Evolutionary conservation across 2,329 filamentous ascomycete genomes (phyloP).

Genomic region (Phialophora verrucosa): DNA sequence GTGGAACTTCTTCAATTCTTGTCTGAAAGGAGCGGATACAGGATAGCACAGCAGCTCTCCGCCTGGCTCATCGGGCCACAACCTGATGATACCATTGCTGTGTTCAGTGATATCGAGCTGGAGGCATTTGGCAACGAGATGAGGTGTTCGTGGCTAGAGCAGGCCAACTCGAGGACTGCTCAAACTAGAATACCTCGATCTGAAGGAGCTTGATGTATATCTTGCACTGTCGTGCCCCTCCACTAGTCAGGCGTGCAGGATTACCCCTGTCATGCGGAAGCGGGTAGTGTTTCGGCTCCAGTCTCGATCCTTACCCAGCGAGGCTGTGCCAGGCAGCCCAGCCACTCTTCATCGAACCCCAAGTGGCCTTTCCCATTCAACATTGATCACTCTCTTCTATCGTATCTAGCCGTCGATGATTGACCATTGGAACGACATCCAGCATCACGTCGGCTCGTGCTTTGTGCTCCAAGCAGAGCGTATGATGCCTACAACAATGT

Average conservation of each 20-base stretch:
- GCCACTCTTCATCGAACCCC: not conserved
- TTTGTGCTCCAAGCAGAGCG: not conserved
- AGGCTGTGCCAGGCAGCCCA: slow-evolving; percentile 2
- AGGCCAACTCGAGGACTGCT: not conserved
- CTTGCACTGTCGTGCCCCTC: not conserved
- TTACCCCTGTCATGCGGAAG: not conserved
- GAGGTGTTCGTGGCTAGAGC: not conserved
- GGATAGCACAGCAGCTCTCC: not conserved
- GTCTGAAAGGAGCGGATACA: not conserved
- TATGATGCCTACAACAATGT: slow-evolving; percentile 5
- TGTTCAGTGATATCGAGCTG: not conserved
- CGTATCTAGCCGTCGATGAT: not conserved
- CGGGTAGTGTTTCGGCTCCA: not conserved
- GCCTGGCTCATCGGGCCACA: not conserved
- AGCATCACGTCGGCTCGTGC: not conserved
- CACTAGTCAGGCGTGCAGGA: not conserved
- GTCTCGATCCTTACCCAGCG: not conserved
- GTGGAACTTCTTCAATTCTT: not conserved
- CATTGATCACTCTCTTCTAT: not conserved
- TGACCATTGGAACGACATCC: not conserved
- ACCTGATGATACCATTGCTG: not conserved
- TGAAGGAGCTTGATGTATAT: not conserved
- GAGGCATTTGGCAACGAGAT: not conserved
- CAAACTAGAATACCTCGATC: not conserved
- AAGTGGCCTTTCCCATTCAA: not conserved